These are phyloP conservation scores for Aureobasidium sp. DNA, from an alignment of 2,329 filamentous ascomycete species.

Conservation along the genomic window DNA sequence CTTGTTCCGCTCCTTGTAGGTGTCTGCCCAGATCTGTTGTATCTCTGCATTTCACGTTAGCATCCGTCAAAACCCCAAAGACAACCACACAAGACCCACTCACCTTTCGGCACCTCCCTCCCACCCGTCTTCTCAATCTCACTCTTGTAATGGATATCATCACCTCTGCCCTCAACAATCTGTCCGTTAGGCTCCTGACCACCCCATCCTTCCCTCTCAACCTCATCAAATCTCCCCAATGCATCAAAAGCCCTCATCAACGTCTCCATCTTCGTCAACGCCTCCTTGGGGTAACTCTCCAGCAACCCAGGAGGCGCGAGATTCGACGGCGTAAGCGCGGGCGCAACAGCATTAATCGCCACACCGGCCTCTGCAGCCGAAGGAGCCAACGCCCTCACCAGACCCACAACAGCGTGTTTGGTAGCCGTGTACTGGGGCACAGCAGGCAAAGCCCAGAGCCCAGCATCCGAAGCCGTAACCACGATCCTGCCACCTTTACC, in stretches of 20 bases:
- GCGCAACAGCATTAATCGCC: constrained; percentile 34
- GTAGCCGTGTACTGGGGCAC: constrained; percentile 34
- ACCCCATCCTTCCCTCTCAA: constrained; percentile 22
- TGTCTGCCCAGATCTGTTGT: constrained; percentile 20
- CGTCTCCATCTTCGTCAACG: constrained; percentile 33
- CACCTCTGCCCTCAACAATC: constrained; percentile 22
- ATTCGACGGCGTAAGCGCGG: constrained; percentile 32
- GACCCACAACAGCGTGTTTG: constrained; percentile 35
- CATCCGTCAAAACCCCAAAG: too few relatives aligned
- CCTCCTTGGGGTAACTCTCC: constrained; percentile 30
- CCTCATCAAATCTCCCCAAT: constrained; percentile 21
- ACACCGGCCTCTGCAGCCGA: constrained; percentile 26
- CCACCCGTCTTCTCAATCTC: constrained; percentile 16
- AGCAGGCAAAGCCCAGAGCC: constrained; percentile 26
- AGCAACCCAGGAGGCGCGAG: constrained; percentile 31
- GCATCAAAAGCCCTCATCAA: constrained; percentile 33
- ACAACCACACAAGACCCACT: background rate
- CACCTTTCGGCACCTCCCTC: constrained; percentile 16
- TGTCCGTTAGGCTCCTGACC: constrained; percentile 20
- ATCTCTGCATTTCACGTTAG: constrained; percentile 12
- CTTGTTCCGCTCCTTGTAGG: constrained; percentile 23
- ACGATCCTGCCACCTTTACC: constrained; percentile 24
- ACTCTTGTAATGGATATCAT: constrained; percentile 21
- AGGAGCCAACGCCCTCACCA: constrained; percentile 29
- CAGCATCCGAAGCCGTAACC: constrained; percentile 27